These are phyloP conservation scores for Fomitiporia mediterranea DNA, from an alignment of 1,284 basidiomycete species.

Conservation along the genomic window DNA sequence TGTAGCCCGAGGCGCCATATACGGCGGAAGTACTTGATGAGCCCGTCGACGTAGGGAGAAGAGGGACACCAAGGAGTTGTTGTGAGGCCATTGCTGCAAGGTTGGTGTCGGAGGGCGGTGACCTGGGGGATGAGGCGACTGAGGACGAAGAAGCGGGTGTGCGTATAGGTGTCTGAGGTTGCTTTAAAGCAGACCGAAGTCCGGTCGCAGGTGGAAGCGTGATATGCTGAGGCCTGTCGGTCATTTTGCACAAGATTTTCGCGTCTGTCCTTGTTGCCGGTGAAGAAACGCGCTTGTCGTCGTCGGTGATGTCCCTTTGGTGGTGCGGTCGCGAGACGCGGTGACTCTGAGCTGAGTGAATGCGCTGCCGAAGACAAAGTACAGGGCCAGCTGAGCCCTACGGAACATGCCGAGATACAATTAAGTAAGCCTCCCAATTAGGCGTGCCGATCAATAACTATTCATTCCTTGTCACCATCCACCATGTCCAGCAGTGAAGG, in stretches of 20 bases:
- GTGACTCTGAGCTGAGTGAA: neutral
- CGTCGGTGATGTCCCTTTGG: neutral
- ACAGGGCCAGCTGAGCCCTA: no score
- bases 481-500: conserved; percentile 17
- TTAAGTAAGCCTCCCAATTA: no score
- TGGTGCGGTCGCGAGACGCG: no score
- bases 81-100: neutral
- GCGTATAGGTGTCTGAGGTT: conserved; percentile 30
- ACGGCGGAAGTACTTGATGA: conserved; percentile 6
- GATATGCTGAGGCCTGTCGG: conserved; percentile 19
- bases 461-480: neutral
- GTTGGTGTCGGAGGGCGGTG: conserved; percentile 22
- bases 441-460: neutral
- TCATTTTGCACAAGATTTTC: conserved; percentile 6
- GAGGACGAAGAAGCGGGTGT: conserved; percentile 21
- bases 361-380: no score
- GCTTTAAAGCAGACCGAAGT: conserved; percentile 51
- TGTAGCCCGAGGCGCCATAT: conserved; percentile 48
- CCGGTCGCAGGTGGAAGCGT: conserved; percentile 19
- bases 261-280: neutral
- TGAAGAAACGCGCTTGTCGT: neutral
- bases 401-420: no score
- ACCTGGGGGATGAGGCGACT: conserved; percentile 23
- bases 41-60: conserved; percentile 8
- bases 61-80: neutral